Evolutionary conservation across 257 asterid species (phyloP).

Genomic region (Solanum virginianum): DNA sequence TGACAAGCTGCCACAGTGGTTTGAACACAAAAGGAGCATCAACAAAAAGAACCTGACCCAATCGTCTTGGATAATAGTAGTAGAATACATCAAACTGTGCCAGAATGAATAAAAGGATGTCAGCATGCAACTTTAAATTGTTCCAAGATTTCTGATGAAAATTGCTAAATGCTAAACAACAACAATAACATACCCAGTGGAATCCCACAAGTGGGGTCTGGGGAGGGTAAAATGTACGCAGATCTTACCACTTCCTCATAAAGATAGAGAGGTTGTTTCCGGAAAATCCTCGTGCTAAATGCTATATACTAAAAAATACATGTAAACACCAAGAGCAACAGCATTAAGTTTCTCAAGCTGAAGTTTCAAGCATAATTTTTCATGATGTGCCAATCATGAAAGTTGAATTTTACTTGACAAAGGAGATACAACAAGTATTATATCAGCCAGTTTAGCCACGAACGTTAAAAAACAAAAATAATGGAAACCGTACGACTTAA

Average conservation of each 20-base stretch:
- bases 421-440: background rate
- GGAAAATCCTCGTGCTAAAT: background rate
- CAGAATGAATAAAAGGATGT: background rate
- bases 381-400: background rate
- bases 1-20: slow-evolving; percentile 78
- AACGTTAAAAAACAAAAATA: background rate
- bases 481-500: background rate
- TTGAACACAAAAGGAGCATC: slow-evolving; percentile 89
- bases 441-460: background rate
- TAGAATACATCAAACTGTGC: slow-evolving; percentile 85
- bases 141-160: background rate
- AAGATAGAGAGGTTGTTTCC: no score
- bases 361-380: background rate
- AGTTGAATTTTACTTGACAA: background rate
- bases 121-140: background rate
- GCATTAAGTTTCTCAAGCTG: background rate
- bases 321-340: background rate
- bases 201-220: no score
- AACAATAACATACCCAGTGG: no score
- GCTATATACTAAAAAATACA: background rate
- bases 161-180: background rate
- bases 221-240: no score
- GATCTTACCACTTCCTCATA: no score
- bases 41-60: slow-evolving; percentile 70
- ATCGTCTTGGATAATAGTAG: slow-evolving; percentile 70